These are phyloP conservation scores for Terana coerulea DNA, from an alignment of 768 basidiomycete species.

Conservation along the genomic window DNA sequence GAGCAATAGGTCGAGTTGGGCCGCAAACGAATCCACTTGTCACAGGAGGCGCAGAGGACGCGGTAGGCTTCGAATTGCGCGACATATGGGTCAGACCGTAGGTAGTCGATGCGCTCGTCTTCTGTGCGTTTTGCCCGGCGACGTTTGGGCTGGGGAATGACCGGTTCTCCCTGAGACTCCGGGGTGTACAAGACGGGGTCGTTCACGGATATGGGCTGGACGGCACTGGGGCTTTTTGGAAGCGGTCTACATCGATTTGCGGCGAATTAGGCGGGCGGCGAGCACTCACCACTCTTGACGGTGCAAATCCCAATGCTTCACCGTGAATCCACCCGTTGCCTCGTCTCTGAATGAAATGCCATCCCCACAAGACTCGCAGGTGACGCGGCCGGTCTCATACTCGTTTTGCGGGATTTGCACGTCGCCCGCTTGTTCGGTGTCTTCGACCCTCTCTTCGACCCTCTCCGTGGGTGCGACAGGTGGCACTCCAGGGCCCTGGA, in stretches of 20 bases:
- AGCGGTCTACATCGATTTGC: too few species aligned
- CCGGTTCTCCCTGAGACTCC: conserved; percentile 11
- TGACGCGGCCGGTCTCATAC: conserved; percentile 62
- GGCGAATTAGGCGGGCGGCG: background rate
- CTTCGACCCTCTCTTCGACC: conserved; percentile 4
- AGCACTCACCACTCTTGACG: conserved; percentile 50
- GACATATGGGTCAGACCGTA: conserved; percentile 68
- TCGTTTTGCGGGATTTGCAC: conserved; percentile 37
- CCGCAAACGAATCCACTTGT: conserved; percentile 83
- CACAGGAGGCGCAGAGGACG: conserved; percentile 74
- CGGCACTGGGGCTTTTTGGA: conserved; percentile 19
- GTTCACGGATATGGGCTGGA: conserved; percentile 15
- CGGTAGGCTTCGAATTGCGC: conserved; percentile 79
- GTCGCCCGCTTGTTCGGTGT: conserved; percentile 2
- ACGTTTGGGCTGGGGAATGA: conserved; percentile 40
- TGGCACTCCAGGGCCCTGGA: conserved; percentile 8
- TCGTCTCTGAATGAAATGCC: conserved; percentile 68
- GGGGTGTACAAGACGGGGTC: conserved; percentile 14
- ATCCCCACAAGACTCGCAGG: conserved; percentile 60
- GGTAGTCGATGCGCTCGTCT: conserved; percentile 61
- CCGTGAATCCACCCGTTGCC: conserved; percentile 55
- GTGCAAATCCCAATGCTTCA: conserved; percentile 68
- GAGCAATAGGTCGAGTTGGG: conserved; percentile 85
- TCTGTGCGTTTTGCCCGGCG: conserved; percentile 75
- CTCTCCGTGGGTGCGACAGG: conserved; percentile 5